These are phyloP conservation scores for Mycena citricolor DNA, from an alignment of 1,284 basidiomycete species.

Conservation along the genomic window DNA sequence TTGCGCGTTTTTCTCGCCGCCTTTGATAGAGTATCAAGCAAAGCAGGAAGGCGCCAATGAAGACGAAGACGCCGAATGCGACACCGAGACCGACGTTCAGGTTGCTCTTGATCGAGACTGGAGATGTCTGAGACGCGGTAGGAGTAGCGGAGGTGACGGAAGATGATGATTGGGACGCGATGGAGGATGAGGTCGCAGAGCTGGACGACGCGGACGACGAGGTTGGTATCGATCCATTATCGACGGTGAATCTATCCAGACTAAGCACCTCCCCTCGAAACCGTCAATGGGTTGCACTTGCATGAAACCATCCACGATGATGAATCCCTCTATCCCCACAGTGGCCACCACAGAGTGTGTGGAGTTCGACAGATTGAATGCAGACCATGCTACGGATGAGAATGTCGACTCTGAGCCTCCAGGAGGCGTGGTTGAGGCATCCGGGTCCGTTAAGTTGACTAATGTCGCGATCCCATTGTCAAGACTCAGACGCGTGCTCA, in stretches of 20 bases:
- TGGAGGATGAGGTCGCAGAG: constrained; percentile 1
- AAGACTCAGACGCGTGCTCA: constrained; percentile 29
- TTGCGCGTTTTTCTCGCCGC: neutral
- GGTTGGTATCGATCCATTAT: constrained; percentile 7
- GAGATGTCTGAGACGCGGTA: too few species aligned
- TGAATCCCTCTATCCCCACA: neutral
- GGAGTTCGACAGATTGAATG: constrained; percentile 12
- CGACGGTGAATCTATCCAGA: constrained; percentile 7
- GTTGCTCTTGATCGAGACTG: neutral
- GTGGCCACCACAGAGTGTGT: constrained; percentile 21
- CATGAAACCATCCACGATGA: constrained; percentile 22
- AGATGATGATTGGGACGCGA: neutral
- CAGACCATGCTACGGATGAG: constrained; percentile 20
- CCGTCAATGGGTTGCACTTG: constrained; percentile 9
- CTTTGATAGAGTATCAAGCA: constrained; percentile 5
- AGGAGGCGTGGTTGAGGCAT: constrained; percentile 1
- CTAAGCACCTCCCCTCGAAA: neutral
- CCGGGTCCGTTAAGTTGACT: constrained; percentile 29
- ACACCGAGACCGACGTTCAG: constrained; percentile 14
- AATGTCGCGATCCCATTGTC: constrained; percentile 23
- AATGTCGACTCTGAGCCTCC: constrained; percentile 18
- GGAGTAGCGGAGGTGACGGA: neutral
- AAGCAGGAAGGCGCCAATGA: constrained; percentile 5
- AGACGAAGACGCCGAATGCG: constrained; percentile 3
- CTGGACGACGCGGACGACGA: neutral